A percentile compares a stretch with the other conserved stretches of the same genome.
These are phyloP conservation scores for Wickerhamomyces sp. DNA, from an alignment of 1,139 yeast species.

Conservation along the genomic window DNA sequence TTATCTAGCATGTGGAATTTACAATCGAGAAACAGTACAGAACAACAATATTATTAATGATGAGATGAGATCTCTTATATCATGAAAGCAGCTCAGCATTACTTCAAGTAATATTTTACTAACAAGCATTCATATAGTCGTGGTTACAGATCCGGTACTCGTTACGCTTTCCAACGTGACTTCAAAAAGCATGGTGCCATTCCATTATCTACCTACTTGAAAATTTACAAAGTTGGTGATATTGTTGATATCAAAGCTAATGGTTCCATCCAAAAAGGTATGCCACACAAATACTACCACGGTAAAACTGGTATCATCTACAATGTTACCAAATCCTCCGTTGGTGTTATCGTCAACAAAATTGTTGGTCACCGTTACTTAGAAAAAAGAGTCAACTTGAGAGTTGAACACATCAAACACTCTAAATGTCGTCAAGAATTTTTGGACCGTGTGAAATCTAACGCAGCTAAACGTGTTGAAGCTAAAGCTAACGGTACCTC, in stretches of 20 bases:
- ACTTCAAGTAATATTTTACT: slow-evolving; percentile 12
- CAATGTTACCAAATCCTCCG: slow-evolving; percentile 98
- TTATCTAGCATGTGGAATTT: too few species aligned
- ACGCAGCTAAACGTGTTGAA: slow-evolving; percentile 90
- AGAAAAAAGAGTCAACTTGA: slow-evolving; percentile 97
- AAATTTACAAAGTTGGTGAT: slow-evolving; percentile 98
- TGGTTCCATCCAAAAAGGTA: slow-evolving; percentile 99
- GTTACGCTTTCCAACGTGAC: slow-evolving; percentile 99
- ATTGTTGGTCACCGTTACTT: slow-evolving; percentile 98
- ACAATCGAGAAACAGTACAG: too few species aligned
- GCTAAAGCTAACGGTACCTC: slow-evolving; percentile 94
- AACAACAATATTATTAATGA: not conserved
- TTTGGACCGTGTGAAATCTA: slow-evolving; percentile 95
- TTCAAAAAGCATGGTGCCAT: slow-evolving; percentile 97
- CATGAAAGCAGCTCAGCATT: not conserved
- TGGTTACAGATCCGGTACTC: slow-evolving; percentile 99
- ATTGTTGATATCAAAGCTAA: slow-evolving; percentile 99
- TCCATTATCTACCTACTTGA: slow-evolving; percentile 94
- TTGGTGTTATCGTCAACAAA: slow-evolving; percentile 97
- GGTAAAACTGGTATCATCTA: slow-evolving; percentile 99
- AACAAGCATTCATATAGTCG: slow-evolving; percentile 47
- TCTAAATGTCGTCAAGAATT: slow-evolving; percentile 99
- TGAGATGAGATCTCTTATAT: not conserved
- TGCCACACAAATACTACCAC: slow-evolving; percentile 99
- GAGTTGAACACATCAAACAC: slow-evolving; percentile 99